These are phyloP conservation scores for Salix koriyanagi DNA, from an alignment of 345 rosid species.

Conservation along the genomic window DNA sequence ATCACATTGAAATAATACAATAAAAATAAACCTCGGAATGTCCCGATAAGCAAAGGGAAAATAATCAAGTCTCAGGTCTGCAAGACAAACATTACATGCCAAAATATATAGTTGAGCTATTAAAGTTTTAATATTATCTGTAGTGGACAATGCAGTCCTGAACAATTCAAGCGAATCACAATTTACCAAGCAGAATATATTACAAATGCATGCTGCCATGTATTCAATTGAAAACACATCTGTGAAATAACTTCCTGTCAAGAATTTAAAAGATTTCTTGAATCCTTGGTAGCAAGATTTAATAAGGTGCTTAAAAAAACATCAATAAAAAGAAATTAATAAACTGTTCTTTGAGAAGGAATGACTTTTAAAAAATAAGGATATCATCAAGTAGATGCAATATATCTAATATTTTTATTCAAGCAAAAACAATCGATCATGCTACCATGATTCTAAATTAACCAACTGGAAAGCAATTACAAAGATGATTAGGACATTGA, in stretches of 20 bases:
- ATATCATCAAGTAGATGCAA: not conserved
- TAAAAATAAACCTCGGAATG: not conserved
- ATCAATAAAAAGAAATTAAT: not conserved
- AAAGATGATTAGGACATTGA: not conserved
- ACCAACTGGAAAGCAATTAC: not conserved
- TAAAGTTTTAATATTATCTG: not conserved
- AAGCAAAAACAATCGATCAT: not conserved
- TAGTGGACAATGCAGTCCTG: not conserved
- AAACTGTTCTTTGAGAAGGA: not conserved
- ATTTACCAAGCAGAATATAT: not conserved
- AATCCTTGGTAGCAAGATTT: not conserved
- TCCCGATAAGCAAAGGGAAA: not conserved
- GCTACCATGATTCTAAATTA: not conserved
- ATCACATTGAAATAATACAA: not conserved
- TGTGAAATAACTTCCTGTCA: not conserved
- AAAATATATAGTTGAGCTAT: not conserved
- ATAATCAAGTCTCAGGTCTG: not conserved
- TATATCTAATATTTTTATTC: not conserved
- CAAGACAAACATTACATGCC: not conserved
- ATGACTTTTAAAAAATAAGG: not conserved
- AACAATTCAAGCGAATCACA: not conserved
- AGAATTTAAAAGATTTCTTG: not conserved
- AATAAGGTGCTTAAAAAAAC: not conserved
- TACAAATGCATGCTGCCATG: not conserved
- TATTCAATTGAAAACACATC: not conserved